These are phyloP conservation scores for Eucalyptus pauciflora DNA, from an alignment of 345 rosid genomes.

Conservation along the genomic window DNA sequence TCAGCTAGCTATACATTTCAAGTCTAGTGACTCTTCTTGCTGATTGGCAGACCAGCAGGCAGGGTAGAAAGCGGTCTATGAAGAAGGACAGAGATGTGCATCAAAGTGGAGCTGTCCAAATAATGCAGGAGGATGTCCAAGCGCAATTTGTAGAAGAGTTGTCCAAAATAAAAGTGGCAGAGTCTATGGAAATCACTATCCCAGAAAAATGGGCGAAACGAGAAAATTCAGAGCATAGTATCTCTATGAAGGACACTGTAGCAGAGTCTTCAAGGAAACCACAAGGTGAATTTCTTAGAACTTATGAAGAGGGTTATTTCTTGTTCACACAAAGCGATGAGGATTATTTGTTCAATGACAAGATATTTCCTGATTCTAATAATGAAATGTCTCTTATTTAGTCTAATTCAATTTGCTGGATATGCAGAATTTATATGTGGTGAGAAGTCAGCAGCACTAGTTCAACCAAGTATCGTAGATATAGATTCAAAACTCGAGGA, in stretches of 20 bases:
- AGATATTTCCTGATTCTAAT: background rate
- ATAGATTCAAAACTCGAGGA: constrained; percentile 62
- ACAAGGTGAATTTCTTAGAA: background rate
- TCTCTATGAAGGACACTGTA: background rate
- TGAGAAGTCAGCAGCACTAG: constrained; percentile 8
- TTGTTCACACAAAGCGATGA: background rate
- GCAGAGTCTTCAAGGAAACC: background rate
- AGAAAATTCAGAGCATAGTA: constrained; percentile 2
- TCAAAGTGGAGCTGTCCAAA: constrained; percentile 16
- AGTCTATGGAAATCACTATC: constrained; percentile 14
- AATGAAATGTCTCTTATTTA: background rate
- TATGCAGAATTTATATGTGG: constrained; percentile 26
- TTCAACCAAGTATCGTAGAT: constrained; percentile 30
- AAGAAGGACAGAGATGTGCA: constrained; percentile 18
- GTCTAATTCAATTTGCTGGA: background rate
- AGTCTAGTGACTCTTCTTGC: background rate
- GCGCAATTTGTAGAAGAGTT: constrained; percentile 55
- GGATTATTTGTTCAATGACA: background rate
- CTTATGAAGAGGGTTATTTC: constrained; percentile 22
- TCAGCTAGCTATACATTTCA: background rate
- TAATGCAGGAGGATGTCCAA: constrained; percentile 36
- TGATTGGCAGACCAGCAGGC: constrained; percentile 34
- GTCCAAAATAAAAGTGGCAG: constrained; percentile 68
- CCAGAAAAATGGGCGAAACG: constrained; percentile 13
- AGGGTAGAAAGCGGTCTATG: constrained; percentile 11